A percentile compares a stretch with the other conserved stretches of the same genome.
Evolutionary conservation across 1,284 basidiomycete genomes (phyloP).

Genomic region (Boletellus deceptivus): DNA sequence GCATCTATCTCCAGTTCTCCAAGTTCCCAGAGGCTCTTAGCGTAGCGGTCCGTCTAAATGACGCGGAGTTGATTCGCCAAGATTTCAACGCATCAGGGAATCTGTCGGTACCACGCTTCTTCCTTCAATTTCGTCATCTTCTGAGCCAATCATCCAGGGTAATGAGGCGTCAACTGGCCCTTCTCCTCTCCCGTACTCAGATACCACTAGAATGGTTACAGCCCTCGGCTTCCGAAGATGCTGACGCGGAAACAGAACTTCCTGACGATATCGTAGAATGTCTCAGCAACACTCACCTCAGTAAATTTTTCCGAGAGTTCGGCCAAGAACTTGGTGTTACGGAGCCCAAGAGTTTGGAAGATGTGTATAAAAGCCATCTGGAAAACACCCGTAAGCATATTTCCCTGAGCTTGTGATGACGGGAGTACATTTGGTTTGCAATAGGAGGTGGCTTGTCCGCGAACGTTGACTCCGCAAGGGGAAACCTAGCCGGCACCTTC

Average conservation of each 20-base stretch:
- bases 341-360: constrained; percentile 91
- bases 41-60: constrained; percentile 85
- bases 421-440: constrained; percentile 4
- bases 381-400: constrained; percentile 74
- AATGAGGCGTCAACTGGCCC: constrained; percentile 97
- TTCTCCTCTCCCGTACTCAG: constrained; percentile 90
- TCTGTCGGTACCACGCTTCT: constrained; percentile 47
- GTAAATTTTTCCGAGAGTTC: constrained; percentile 84
- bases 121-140: neutral
- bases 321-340: constrained; percentile 93
- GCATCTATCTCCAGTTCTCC: constrained; percentile 85
- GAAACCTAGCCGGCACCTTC: constrained; percentile 94
- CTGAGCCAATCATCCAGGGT: constrained; percentile 43
- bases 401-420: neutral
- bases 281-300: constrained; percentile 83
- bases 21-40: constrained; percentile 92
- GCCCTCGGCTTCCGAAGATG: constrained; percentile 49
- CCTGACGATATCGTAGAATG: constrained; percentile 85
- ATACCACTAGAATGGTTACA: constrained; percentile 91
- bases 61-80: constrained; percentile 75
- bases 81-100: constrained; percentile 90
- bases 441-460: constrained; percentile 60
- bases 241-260: constrained; percentile 64
- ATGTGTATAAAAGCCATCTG: constrained; percentile 97
- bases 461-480: constrained; percentile 90